Base-by-base conservation (phyloP, 768 basidiomycete species). In the Strobilomyces echinocephalus region DNA sequence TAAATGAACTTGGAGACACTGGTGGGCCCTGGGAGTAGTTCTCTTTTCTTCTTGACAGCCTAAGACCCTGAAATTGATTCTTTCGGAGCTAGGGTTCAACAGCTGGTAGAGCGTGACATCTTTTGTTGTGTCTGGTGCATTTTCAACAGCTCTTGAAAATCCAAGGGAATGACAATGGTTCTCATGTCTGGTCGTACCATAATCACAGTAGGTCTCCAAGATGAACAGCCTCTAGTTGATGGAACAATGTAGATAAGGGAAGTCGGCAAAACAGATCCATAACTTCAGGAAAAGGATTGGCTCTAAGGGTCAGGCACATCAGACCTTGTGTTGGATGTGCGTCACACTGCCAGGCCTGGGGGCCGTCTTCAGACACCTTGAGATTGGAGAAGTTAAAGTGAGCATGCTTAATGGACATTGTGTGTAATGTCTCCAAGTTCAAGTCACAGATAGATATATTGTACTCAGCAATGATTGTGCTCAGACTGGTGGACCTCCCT, bases 201-300 rank as follows among this genome's bases (percentile, higher is more conserved):
- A 83, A 36, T 82, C 76, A 79, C 81, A 84, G 81, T 82, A 82
- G 83, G 82, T 84, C 83, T 83, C 83, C 83, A 80, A 83, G 82
- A 82, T 83, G 81, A 83, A 83, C 78, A 83, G 82, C 80, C 83
- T 84, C 83, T 84, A 84, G 83, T 83, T 78, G 79, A 82, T 82
- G 79, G 80, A 82, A 82, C 77, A 83, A 83, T 83, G 81, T 82
- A 83, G 82, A 80, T 83, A 84, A 84, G 82, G 82, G 81, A 83
- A 84, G 80, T 82, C 78, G 76, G 83, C 84, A 85, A 85, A 85
- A 82, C 81, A 82, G 77, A 83, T 83, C 81, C 77, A 79, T 87
- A 82, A 81, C 84, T 87, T 86, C 76, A 80, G 79, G 84, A 83
- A 76, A 85, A 82, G 78, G 81, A 81, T 85, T 78, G 82, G 82